Evolutionary conservation across 2,329 filamentous ascomycete species (phyloP).

Genomic region (Penicillium palitans): DNA sequence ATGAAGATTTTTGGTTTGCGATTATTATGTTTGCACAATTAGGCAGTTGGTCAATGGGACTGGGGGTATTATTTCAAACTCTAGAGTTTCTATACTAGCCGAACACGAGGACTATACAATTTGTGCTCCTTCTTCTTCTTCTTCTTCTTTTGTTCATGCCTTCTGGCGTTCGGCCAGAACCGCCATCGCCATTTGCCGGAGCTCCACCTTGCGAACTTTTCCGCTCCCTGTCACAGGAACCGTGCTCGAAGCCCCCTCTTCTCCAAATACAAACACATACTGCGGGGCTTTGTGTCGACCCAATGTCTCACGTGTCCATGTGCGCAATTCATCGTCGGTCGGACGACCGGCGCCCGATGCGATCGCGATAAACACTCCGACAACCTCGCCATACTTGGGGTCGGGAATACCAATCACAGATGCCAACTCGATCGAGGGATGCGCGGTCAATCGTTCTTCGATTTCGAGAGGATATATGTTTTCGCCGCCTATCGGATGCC

Average conservation of each 20-base stretch:
- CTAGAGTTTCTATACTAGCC: neutral
- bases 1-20: neutral
- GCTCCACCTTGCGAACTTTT: conserved; percentile 65
- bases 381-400: conserved; percentile 71
- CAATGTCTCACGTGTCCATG: conserved; percentile 63
- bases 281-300: conserved; percentile 69
- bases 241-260: conserved; percentile 52
- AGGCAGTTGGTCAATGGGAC: neutral
- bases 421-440: conserved; percentile 62
- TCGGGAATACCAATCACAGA: conserved; percentile 70
- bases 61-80: conserved; percentile 5
- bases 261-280: conserved; percentile 74
- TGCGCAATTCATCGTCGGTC: conserved; percentile 56
- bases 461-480: conserved; percentile 75
- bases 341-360: conserved; percentile 41
- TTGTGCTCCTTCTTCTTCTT: neutral
- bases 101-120: neutral
- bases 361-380: conserved; percentile 60
- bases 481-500: conserved; percentile 57
- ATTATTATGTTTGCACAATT: neutral
- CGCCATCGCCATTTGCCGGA: conserved; percentile 51
- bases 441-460: conserved; percentile 68
- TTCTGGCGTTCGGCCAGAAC: conserved; percentile 38
- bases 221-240: conserved; percentile 71
- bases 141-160: neutral